These are phyloP conservation scores for Heterobasidion annosum DNA, from an alignment of 1,284 basidiomycete genomes.

Conservation along the genomic window DNA sequence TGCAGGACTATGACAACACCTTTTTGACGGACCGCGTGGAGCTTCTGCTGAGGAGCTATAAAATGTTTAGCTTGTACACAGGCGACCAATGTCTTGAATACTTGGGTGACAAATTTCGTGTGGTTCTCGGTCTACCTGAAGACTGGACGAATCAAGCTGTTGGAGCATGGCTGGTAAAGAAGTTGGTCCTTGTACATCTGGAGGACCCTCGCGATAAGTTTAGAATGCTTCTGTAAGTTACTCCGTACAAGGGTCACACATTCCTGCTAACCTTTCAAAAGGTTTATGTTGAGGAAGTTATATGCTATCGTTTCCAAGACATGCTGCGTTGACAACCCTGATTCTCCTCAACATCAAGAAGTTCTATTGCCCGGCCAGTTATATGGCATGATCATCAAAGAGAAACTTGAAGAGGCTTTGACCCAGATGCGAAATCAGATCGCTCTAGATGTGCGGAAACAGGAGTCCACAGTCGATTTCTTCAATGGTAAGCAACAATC, in stretches of 20 bases:
- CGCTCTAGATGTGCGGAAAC: slow-evolving; percentile 65
- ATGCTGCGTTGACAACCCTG: slow-evolving; percentile 93
- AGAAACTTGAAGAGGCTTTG: slow-evolving; percentile 89
- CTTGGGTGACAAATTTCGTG: slow-evolving; percentile 96
- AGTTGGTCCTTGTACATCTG: slow-evolving; percentile 88
- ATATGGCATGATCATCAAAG: slow-evolving; percentile 98
- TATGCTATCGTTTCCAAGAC: slow-evolving; percentile 89
- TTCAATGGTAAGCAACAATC: slow-evolving; percentile 52
- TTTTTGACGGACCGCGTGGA: slow-evolving; percentile 98
- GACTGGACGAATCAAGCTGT: slow-evolving; percentile 86
- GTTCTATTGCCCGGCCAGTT: slow-evolving; percentile 91
- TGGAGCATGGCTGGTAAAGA: slow-evolving; percentile 80
- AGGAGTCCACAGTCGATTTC: slow-evolving; percentile 75
- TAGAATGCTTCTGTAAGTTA: slow-evolving; percentile 82
- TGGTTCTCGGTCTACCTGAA: slow-evolving; percentile 87
- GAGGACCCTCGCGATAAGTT: slow-evolving; percentile 92
- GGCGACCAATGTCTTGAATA: slow-evolving; percentile 94
- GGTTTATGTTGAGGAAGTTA: slow-evolving; percentile 97
- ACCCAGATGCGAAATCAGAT: slow-evolving; percentile 73
- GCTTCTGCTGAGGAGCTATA: slow-evolving; percentile 94
- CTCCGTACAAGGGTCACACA: not conserved
- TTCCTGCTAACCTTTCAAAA: slow-evolving; percentile 18
- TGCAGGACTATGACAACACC: slow-evolving; percentile 96
- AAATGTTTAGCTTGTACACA: slow-evolving; percentile 83
- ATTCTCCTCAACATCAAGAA: slow-evolving; percentile 98